These are phyloP conservation scores for Papiliotrema fonsecae DNA, from an alignment of 1,284 basidiomycete species.

Conservation along the genomic window DNA sequence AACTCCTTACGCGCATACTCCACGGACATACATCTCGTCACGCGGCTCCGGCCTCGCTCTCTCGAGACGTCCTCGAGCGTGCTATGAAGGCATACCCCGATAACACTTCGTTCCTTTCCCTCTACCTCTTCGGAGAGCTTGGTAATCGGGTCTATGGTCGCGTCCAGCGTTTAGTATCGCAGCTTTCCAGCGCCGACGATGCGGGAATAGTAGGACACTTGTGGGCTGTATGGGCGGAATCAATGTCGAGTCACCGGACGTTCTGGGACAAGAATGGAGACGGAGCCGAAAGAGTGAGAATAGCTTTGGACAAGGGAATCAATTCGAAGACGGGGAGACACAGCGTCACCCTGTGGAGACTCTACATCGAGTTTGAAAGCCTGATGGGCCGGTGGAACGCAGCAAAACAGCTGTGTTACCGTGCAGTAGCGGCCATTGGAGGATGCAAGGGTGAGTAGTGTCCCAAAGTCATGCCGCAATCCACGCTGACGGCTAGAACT, in stretches of 20 bases:
- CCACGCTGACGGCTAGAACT: constrained; percentile 55
- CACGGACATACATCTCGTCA: constrained; percentile 34
- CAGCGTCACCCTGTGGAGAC: constrained; percentile 59
- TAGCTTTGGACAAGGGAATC: constrained; percentile 36
- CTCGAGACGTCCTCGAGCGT: constrained; percentile 43
- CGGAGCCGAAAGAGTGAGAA: constrained; percentile 40
- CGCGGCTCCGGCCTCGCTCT: constrained; percentile 32
- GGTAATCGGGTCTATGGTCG: constrained; percentile 47
- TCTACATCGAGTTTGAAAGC: constrained; percentile 79
- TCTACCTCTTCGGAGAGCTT: constrained; percentile 48
- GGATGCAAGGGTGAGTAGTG: constrained; percentile 38
- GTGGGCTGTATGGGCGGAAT: constrained; percentile 47
- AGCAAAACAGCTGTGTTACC: constrained; percentile 73
- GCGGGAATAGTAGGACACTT: constrained; percentile 27
- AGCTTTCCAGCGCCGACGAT: constrained; percentile 18
- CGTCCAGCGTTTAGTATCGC: constrained; percentile 38
- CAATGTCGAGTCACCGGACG: constrained; percentile 18
- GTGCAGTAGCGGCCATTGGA: constrained; percentile 63
- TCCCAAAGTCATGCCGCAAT: not conserved
- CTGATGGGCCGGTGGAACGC: constrained; percentile 56
- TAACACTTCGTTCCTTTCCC: constrained; percentile 49
- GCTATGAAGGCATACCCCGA: constrained; percentile 46
- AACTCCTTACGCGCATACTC: constrained; percentile 43
- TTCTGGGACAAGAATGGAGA: constrained; percentile 40
- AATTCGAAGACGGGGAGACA: constrained; percentile 28